These are phyloP conservation scores for Ophiocordyceps camponoti-floridani DNA, from an alignment of 2,329 filamentous ascomycete species.

Conservation along the genomic window DNA sequence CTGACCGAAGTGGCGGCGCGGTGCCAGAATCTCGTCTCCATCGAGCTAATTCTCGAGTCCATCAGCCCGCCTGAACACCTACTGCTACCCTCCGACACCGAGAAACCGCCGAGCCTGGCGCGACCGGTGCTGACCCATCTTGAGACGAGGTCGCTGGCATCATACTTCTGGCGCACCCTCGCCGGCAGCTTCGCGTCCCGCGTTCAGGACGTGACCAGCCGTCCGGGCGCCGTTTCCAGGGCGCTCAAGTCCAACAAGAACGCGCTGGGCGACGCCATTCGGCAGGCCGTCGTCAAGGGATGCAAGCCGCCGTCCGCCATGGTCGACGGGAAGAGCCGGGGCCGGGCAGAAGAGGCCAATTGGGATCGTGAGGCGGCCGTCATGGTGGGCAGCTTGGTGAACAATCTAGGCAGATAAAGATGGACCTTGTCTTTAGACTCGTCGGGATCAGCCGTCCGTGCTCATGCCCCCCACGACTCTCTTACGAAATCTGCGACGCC, in stretches of 20 bases:
- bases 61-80: constrained; percentile 54
- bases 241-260: constrained; percentile 62
- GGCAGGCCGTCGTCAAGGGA: constrained; percentile 68
- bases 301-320: constrained; percentile 46
- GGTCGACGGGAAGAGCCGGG: constrained; percentile 22
- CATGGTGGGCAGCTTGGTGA: constrained; percentile 74
- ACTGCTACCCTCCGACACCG: constrained; percentile 28
- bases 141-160: constrained; percentile 72
- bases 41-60: constrained; percentile 58
- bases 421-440: neutral
- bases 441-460: neutral
- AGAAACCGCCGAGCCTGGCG: constrained; percentile 36
- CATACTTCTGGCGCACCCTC: constrained; percentile 85
- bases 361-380: constrained; percentile 92
- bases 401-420: constrained; percentile 25
- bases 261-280: constrained; percentile 56
- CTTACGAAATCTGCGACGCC: neutral
- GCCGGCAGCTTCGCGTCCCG: constrained; percentile 58
- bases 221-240: constrained; percentile 69
- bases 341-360: constrained; percentile 26
- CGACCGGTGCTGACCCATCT: constrained; percentile 57
- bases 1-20: constrained; percentile 65
- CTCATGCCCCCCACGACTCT: neutral
- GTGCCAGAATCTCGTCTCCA: constrained; percentile 80
- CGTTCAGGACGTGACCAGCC: constrained; percentile 68